Conservation (phyloP, 2,329 filamentous ascomycete species). For the Ophiocordyceps camponoti-saundersi region DNA sequence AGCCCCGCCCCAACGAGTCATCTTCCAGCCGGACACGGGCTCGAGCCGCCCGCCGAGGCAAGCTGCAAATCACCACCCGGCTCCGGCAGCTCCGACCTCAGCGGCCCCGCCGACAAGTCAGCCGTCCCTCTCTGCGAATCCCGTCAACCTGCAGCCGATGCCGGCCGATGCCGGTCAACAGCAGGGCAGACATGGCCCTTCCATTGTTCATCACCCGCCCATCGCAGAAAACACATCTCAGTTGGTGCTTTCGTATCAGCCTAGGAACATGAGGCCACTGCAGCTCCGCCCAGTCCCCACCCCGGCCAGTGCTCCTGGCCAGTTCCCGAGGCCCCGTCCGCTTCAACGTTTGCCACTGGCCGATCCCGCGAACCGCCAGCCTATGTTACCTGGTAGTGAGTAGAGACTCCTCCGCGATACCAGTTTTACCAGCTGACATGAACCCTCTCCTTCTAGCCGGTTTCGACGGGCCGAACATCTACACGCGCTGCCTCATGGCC, state of each 20-base stretch:
- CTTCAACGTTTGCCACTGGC: slow-evolving; percentile 15
- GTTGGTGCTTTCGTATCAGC: slow-evolving; percentile 53
- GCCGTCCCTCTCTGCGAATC: slow-evolving; percentile 15
- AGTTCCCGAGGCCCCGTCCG: slow-evolving; percentile 35
- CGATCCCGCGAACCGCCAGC: slow-evolving; percentile 19
- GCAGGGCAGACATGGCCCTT: slow-evolving; percentile 21
- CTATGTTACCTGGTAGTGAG: slow-evolving; percentile 45
- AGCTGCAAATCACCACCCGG: slow-evolving; percentile 25
- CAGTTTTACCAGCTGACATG: not conserved
- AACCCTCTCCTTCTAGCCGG: slow-evolving; percentile 20
- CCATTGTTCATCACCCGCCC: slow-evolving; percentile 32
- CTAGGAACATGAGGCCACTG: slow-evolving; percentile 41
- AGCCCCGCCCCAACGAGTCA: slow-evolving; percentile 67
- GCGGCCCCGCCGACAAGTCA: slow-evolving; percentile 6
- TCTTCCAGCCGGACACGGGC: slow-evolving; percentile 68
- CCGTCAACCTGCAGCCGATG: slow-evolving; percentile 13
- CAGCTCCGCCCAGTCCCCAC: slow-evolving; percentile 59
- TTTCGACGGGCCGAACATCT: slow-evolving; percentile 74
- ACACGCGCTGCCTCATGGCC: slow-evolving; percentile 71
- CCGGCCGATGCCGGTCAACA: slow-evolving; percentile 10
- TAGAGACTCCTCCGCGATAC: slow-evolving; percentile 6
- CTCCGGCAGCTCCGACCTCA: slow-evolving; percentile 10
- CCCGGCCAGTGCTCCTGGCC: slow-evolving; percentile 53
- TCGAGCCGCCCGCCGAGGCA: slow-evolving; percentile 47
- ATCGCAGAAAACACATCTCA: slow-evolving; percentile 39